Evolutionary conservation across 2,329 filamentous ascomycete species (phyloP).

Genomic region (Epichloe brachyelytri): DNA sequence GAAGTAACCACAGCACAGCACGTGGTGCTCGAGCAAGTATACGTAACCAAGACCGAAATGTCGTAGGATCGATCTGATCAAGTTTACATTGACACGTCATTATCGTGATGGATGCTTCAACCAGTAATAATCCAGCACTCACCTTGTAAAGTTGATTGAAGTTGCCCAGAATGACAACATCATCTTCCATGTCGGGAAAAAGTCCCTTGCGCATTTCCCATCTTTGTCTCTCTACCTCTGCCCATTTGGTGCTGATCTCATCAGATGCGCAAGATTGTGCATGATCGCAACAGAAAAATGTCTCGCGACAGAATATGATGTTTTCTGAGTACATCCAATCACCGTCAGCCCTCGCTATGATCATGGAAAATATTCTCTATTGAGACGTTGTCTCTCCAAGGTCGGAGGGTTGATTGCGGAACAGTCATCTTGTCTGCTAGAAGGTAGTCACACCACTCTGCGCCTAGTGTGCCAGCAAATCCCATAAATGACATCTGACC

Average conservation of each 20-base stretch:
- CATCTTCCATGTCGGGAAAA: conserved; percentile 71
- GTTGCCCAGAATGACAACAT: conserved; percentile 85
- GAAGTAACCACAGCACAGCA: conserved; percentile 86
- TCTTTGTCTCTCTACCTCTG: conserved; percentile 64
- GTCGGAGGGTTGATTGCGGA: conserved; percentile 67
- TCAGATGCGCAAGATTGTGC: conserved; percentile 71
- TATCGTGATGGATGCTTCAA: background rate
- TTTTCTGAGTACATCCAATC: conserved; percentile 96
- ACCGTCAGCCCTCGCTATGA: conserved; percentile 54
- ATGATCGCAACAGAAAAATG: conserved; percentile 98
- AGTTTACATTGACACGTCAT: background rate
- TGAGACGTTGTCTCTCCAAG: conserved; percentile 61
- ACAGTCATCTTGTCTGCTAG: conserved; percentile 82
- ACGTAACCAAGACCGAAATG: conserved; percentile 88
- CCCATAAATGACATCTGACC: conserved; percentile 99
- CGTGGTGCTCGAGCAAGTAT: conserved; percentile 79
- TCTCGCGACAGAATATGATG: conserved; percentile 85
- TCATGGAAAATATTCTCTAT: conserved; percentile 56
- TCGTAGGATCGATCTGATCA: conserved; percentile 81
- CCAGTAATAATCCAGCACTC: conserved; percentile 13
- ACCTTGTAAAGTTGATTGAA: conserved; percentile 99
- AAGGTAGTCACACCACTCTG: conserved; percentile 98
- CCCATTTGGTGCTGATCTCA: conserved; percentile 61
- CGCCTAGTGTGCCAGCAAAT: conserved; percentile 88
- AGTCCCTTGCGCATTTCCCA: conserved; percentile 91